A percentile compares a stretch with the other conserved stretches of the same genome.
Evolutionary conservation across 2,329 filamentous ascomycete genomes (phyloP).

Genomic region (Aspergillus luchuensis): DNA sequence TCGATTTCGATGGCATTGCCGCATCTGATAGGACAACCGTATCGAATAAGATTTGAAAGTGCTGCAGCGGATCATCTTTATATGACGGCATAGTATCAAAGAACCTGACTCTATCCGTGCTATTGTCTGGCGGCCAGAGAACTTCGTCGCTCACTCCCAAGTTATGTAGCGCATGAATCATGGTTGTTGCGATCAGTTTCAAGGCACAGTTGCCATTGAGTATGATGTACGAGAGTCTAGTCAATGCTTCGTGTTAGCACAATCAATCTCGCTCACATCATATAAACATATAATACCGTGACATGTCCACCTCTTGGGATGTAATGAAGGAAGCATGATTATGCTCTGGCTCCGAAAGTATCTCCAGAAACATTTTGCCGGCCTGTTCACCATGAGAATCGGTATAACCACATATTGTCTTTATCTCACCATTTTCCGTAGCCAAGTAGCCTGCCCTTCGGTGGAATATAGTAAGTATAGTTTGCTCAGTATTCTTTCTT

Average conservation of each 20-base stretch:
- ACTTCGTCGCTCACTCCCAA: constrained; percentile 1
- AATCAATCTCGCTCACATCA: not conserved
- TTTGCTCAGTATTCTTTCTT: constrained; percentile 5
- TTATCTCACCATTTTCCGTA: constrained; percentile 24
- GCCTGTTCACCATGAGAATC: constrained; percentile 23
- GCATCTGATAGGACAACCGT: not conserved
- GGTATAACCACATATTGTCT: not conserved
- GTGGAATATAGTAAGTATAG: constrained; percentile 15
- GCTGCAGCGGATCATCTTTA: constrained; percentile 4
- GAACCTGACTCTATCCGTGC: constrained; percentile 4
- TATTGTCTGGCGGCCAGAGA: constrained; percentile 14
- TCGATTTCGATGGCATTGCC: not conserved
- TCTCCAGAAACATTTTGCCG: constrained; percentile 28
- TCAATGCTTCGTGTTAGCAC: not conserved
- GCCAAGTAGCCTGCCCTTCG: not conserved
- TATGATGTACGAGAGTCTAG: constrained; percentile 11
- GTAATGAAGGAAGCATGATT: constrained; percentile 5
- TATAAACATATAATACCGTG: constrained; percentile 1
- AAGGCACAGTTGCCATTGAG: constrained; percentile 18
- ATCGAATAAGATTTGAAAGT: constrained; percentile 13
- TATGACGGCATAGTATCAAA: constrained; percentile 6
- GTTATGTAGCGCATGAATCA: constrained; percentile 20
- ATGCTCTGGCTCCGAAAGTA: constrained; percentile 18
- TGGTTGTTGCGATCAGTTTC: constrained; percentile 24
- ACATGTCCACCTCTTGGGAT: not conserved